Evolutionary conservation across 2,329 filamentous ascomycete genomes (phyloP), one percentile per base, ranked within the genome.

Genomic region (Fusarium torreyae): DNA sequence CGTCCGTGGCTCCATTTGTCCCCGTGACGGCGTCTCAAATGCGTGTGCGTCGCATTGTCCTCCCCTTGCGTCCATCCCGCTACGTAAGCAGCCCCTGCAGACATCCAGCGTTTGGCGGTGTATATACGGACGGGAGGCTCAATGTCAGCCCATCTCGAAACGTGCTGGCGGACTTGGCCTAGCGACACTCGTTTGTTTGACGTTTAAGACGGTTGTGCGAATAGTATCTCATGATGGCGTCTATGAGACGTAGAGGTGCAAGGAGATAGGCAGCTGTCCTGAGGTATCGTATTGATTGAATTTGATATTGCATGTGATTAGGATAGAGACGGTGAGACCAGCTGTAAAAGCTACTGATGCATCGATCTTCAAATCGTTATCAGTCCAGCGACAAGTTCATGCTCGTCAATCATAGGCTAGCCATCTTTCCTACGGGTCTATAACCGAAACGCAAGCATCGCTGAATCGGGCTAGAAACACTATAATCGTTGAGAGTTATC

Each of bases 31-130:
- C 24, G 36, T 33, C 42, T 36, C 49, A 34, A 22, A 42, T 52
- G 38, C 52, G 36, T 48, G 40, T 57, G 61, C 43, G 67, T 63
- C 39, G 50, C 66, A 70, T 56, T 61, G 34, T 48, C 61, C 51
- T 72, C 66, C 64, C 62, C 69, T 74, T 72, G 64, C 70, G 46
- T 72, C 44, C 62, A 10, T 62, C 57, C 49, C 61, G 56, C 67
- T 69, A 49, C 70, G 58, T 40, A 55, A 49, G 24, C 48, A 56
- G 57, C 57, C 45, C 62, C 64, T 62, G 49, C 56, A 48, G 53
- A 54, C 34, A 61, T 57, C 49, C 60, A 57, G 44, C 43, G 36
- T 63, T 54, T 70, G 69, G 70, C 72, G 72, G 72, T 74, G 72
- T 72, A 75, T 71, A 54, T 74, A 52, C 64, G 42, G 53, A 55